Evolutionary conservation across 2,329 filamentous ascomycete genomes (phyloP).

Genomic region (Fusarium neocosmosporiellum): DNA sequence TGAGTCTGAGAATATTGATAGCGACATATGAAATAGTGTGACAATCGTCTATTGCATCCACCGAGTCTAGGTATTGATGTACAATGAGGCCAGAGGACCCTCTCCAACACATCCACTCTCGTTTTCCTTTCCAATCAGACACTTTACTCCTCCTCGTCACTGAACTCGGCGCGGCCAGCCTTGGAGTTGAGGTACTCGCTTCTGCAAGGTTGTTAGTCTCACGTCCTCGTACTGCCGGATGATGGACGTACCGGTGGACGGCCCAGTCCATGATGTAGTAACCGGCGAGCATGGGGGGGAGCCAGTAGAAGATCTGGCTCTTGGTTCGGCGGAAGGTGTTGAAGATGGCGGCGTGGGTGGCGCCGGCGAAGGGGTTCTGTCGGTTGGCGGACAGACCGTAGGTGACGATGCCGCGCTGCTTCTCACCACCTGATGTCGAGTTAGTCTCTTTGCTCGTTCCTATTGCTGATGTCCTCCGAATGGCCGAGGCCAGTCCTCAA

Average conservation of each 20-base stretch:
- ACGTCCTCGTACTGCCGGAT: not conserved
- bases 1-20: not conserved
- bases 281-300: constrained; percentile 79
- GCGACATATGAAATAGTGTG: constrained; percentile 39
- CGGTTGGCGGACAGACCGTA: constrained; percentile 89
- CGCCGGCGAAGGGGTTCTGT: constrained; percentile 86
- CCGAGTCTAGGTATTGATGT: constrained; percentile 56
- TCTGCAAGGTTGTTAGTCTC: constrained; percentile 55
- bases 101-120: constrained; percentile 42
- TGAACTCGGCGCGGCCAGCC: constrained; percentile 71
- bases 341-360: constrained; percentile 86
- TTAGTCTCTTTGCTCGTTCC: constrained; percentile 35
- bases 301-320: constrained; percentile 88
- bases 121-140: constrained; percentile 21
- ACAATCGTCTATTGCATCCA: constrained; percentile 52
- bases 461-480: not conserved
- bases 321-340: constrained; percentile 92
- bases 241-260: constrained; percentile 77
- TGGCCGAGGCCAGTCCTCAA: constrained; percentile 5
- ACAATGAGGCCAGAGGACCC: constrained; percentile 51
- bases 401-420: constrained; percentile 72
- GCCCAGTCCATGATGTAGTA: constrained; percentile 94
- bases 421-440: constrained; percentile 61
- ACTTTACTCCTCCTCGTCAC: constrained; percentile 57
- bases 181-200: constrained; percentile 88